Evolutionary conservation across 306 rosid species (phyloP).

Genomic region (Cyamopsis tetragonoloba): DNA sequence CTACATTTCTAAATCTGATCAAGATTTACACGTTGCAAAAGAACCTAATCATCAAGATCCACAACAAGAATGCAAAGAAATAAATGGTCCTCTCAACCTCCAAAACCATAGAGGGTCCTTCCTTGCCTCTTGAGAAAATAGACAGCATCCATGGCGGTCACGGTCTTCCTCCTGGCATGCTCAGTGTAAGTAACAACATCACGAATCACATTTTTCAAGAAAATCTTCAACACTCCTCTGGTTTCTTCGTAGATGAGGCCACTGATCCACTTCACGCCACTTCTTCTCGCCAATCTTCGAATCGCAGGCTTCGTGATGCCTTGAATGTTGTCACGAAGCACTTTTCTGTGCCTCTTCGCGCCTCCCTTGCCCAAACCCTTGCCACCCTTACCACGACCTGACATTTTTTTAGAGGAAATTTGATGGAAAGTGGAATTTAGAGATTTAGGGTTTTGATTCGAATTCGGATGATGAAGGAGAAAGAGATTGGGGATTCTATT

Average conservation of each 20-base stretch:
- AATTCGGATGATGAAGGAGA: background rate
- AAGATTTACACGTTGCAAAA: background rate
- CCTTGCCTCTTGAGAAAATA: slow-evolving; percentile 22
- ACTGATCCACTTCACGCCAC: slow-evolving; percentile 33
- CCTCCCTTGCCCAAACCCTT: slow-evolving; percentile 31
- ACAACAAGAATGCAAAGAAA: background rate
- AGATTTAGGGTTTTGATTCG: background rate
- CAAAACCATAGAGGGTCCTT: slow-evolving; percentile 18
- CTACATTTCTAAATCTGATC: too few species aligned
- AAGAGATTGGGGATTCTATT: background rate
- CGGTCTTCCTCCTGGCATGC: slow-evolving; percentile 22
- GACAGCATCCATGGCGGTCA: slow-evolving; percentile 21
- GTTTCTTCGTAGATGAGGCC: slow-evolving; percentile 35
- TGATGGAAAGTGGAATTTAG: background rate
- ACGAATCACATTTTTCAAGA: slow-evolving; percentile 27
- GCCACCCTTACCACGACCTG: slow-evolving; percentile 17
- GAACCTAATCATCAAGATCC: background rate
- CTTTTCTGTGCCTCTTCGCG: slow-evolving; percentile 36
- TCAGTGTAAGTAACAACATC: slow-evolving; percentile 25
- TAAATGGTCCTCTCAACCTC: background rate
- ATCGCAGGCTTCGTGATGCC: slow-evolving; percentile 37
- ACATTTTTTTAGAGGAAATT: background rate
- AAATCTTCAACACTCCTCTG: slow-evolving; percentile 28
- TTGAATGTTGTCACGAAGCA: slow-evolving; percentile 31
- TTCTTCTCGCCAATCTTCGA: slow-evolving; percentile 30